Conservation (phyloP, 139 green algal species). For the Pedinophyceae sp. region DNA sequence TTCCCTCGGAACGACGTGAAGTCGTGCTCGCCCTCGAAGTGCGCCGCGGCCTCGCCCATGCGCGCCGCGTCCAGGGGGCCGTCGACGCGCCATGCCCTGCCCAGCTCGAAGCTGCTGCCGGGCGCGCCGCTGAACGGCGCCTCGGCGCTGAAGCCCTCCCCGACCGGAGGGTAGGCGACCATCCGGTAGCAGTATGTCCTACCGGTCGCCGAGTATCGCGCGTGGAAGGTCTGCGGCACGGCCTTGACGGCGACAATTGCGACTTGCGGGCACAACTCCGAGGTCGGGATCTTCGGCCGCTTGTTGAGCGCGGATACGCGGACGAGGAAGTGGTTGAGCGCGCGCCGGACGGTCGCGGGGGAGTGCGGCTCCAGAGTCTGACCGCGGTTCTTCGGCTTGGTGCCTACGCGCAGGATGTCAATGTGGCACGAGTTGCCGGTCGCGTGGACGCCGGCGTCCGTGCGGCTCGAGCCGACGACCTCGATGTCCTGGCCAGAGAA, state of each 20-base stretch:
- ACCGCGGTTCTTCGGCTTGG: background rate
- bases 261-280: background rate
- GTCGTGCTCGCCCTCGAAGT: constrained; percentile 77
- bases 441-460: background rate
- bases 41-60: constrained; percentile 52
- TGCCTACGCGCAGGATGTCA: background rate
- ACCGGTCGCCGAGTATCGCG: background rate
- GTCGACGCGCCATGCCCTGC: background rate
- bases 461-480: too few species aligned
- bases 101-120: background rate
- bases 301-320: too few species aligned
- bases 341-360: background rate
- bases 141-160: background rate
- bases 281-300: too few species aligned
- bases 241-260: background rate
- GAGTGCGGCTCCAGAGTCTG: background rate
- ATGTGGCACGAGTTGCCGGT: background rate
- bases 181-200: too few species aligned
- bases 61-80: constrained; percentile 37
- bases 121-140: background rate
- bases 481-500: background rate
- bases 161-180: background rate
- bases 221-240: background rate
- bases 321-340: constrained; percentile 1
- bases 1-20: constrained; percentile 26